These are phyloP conservation scores for Skeletonema menzelii DNA, from an alignment of 108 stramenopile genomes.

Conservation along the genomic window DNA sequence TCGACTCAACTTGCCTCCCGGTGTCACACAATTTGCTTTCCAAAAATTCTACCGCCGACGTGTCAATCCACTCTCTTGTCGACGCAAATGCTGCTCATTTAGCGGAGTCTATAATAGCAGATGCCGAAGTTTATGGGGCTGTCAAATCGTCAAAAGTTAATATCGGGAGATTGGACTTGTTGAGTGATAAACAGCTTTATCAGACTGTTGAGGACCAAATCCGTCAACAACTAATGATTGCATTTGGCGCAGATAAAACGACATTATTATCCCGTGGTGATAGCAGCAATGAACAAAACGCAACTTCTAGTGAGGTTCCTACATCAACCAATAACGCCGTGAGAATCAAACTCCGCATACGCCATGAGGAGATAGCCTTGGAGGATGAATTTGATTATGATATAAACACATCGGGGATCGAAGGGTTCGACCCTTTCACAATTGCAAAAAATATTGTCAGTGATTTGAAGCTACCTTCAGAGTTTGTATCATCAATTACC, in stretches of 20 bases:
- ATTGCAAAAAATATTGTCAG: slow-evolving; percentile 55
- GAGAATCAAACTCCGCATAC: slow-evolving; percentile 40
- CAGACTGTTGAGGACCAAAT: slow-evolving; percentile 55
- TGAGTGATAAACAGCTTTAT: slow-evolving; percentile 43
- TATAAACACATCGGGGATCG: slow-evolving; percentile 48
- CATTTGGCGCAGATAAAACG: slow-evolving; percentile 21
- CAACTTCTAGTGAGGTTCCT: background rate
- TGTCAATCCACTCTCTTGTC: slow-evolving; percentile 35
- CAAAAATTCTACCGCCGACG: slow-evolving; percentile 8
- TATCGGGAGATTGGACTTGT: slow-evolving; percentile 66
- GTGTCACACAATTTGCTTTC: slow-evolving; percentile 46
- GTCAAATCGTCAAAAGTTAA: slow-evolving; percentile 65
- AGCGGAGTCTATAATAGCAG: slow-evolving; percentile 61
- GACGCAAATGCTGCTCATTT: slow-evolving; percentile 59
- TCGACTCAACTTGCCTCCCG: slow-evolving; percentile 73
- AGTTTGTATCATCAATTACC: slow-evolving; percentile 60
- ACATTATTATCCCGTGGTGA: slow-evolving; percentile 6
- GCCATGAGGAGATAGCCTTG: slow-evolving; percentile 41
- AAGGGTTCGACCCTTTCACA: slow-evolving; percentile 48
- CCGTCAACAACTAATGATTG: slow-evolving; percentile 48
- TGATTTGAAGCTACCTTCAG: slow-evolving; percentile 71
- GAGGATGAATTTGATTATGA: slow-evolving; percentile 61
- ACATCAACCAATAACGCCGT: background rate
- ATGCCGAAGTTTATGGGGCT: slow-evolving; percentile 76
- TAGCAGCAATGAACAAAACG: background rate